phyloP scores from a whole-genome alignment of 2,329 filamentous ascomycete species.

The Monilinia vaccinii-corymbosi region DNA sequence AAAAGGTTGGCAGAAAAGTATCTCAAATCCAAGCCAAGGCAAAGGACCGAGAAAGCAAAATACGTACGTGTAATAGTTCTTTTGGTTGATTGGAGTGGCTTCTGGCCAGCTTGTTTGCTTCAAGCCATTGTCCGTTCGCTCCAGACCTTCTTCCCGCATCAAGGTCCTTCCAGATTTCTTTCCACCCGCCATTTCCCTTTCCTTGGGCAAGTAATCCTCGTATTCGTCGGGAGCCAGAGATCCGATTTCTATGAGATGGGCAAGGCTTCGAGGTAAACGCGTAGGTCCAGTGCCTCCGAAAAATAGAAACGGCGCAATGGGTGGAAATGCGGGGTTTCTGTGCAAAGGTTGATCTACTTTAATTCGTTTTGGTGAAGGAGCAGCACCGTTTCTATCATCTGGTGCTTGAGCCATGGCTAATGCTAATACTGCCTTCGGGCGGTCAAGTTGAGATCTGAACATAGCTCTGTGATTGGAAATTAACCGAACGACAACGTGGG shows the following conservation, averaged over 20 bases:
- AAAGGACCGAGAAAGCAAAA: neutral
- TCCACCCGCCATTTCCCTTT: conserved; percentile 24
- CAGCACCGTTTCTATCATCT: neutral
- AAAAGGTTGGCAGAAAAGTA: neutral
- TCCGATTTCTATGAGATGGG: neutral
- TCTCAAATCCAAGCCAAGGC: neutral
- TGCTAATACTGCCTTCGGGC: neutral
- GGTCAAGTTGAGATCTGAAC: neutral
- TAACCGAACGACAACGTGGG: neutral
- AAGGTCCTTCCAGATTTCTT: conserved; percentile 31
- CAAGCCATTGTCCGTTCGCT: conserved; percentile 97
- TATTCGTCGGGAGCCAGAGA: neutral
- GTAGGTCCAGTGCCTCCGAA: neutral
- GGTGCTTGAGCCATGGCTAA: neutral
- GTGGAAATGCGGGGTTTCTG: neutral
- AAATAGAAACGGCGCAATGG: neutral
- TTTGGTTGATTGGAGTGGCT: conserved; percentile 91
- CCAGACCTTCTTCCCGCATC: conserved; percentile 52
- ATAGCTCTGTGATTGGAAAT: neutral
- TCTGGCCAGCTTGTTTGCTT: conserved; percentile 91
- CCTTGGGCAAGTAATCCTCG: neutral
- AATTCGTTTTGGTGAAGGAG: neutral
- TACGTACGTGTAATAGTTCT: conserved; percentile 94
- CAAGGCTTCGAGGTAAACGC: neutral
- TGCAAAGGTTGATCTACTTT: neutral